Evolutionary conservation across 495 filamentous ascomycete species (phyloP).

Genomic region (Penicillium malachiteum): DNA sequence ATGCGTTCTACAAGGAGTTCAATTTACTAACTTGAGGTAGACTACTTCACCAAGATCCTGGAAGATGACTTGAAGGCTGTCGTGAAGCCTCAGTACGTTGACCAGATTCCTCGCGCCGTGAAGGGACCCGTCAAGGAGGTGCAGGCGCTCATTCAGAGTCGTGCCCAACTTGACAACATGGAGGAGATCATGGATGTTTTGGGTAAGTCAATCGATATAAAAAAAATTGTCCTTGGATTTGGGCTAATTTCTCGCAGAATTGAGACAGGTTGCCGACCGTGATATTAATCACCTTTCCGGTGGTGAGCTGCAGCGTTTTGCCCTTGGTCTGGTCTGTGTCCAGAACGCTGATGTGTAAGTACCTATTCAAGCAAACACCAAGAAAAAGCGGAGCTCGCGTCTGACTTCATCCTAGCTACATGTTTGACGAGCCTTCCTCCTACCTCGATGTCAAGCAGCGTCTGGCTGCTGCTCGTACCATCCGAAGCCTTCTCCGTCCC

Average conservation of each 20-base stretch:
- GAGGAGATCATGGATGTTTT: conserved; percentile 82
- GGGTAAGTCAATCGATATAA: conserved; percentile 43
- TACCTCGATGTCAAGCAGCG: conserved; percentile 99
- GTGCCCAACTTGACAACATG: conserved; percentile 74
- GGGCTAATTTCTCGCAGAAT: conserved; percentile 50
- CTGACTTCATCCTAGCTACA: conserved; percentile 61
- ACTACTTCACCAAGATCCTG: conserved; percentile 97
- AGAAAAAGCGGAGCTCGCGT: not conserved
- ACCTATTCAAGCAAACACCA: not conserved
- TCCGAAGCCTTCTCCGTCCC: conserved; percentile 80
- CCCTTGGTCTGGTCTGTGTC: conserved; percentile 91
- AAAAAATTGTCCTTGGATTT: not conserved
- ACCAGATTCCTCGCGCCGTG: conserved; percentile 92
- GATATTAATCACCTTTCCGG: conserved; percentile 88
- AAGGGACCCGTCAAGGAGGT: conserved; percentile 75
- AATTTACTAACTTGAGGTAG: conserved; percentile 38
- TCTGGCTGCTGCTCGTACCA: conserved; percentile 85
- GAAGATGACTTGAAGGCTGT: conserved; percentile 96
- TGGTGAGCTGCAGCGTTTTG: conserved; percentile 96
- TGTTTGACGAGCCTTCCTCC: conserved; percentile 99
- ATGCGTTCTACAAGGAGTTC: not conserved
- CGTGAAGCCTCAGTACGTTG: conserved; percentile 98
- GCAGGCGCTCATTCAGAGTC: conserved; percentile 68
- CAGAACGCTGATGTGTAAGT: conserved; percentile 91
- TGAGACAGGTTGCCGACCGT: conserved; percentile 81